Percentiles rank a stretch among this genome's conserved stretches.
These are phyloP conservation scores for Thelephora terrestris DNA, from an alignment of 1,284 basidiomycete genomes.

Conservation along the genomic window DNA sequence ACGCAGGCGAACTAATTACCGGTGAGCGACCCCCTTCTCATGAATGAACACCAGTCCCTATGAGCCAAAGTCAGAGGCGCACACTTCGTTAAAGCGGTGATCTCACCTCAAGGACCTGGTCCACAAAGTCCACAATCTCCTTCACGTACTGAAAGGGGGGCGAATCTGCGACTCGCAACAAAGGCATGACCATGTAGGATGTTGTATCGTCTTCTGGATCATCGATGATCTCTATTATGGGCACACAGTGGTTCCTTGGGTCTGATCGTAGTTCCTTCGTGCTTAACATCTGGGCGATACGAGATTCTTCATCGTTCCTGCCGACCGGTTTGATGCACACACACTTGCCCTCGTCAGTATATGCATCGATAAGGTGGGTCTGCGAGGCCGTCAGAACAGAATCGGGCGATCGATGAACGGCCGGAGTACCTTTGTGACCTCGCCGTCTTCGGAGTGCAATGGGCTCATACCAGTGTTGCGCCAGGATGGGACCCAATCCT, in stretches of 20 bases:
- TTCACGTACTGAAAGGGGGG: slow-evolving; percentile 14
- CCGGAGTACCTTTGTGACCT: slow-evolving; percentile 7
- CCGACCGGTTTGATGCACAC: slow-evolving; percentile 19
- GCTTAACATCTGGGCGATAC: slow-evolving; percentile 13
- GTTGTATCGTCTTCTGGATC: slow-evolving; percentile 10
- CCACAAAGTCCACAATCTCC: slow-evolving; percentile 19
- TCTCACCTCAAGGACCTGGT: slow-evolving; percentile 19
- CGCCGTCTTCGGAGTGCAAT: slow-evolving; percentile 11
- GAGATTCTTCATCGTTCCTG: slow-evolving; percentile 12
- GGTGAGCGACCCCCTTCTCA: slow-evolving; percentile 14
- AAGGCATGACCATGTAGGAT: slow-evolving; percentile 22
- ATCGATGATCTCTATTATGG: slow-evolving; percentile 20
- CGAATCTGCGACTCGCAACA: slow-evolving; percentile 15
- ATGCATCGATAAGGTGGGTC: slow-evolving; percentile 19
- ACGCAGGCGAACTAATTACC: slow-evolving; percentile 7
- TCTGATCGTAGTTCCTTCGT: slow-evolving; percentile 9
- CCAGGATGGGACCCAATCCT: slow-evolving; percentile 17
- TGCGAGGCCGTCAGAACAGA: neutral
- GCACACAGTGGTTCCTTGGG: slow-evolving; percentile 22
- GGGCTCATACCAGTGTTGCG: slow-evolving; percentile 4
- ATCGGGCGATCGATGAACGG: neutral
- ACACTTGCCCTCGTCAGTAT: slow-evolving; percentile 14
- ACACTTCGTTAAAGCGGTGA: neutral
- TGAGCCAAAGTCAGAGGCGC: neutral
- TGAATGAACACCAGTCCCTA: slow-evolving; percentile 19